Evolutionary conservation across 225 moss, liverwort and hornwort genomes (phyloP).

Genomic region (Neckera pumila): DNA sequence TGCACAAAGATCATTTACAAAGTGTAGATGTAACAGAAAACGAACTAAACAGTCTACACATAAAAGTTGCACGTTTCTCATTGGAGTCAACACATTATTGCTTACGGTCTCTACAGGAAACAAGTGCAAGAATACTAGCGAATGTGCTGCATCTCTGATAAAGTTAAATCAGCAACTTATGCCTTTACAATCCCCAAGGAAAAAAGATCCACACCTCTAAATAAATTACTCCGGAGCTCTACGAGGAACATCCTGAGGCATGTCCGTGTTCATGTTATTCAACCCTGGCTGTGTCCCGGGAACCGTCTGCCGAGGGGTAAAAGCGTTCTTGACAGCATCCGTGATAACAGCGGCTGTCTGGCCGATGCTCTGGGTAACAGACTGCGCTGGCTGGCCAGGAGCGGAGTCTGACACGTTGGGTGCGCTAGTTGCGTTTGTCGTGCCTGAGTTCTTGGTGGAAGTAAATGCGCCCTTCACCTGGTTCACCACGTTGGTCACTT

Average conservation of each 20-base stretch:
- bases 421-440: neutral
- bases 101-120: neutral
- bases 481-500: neutral
- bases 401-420: neutral
- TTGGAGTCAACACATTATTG: neutral
- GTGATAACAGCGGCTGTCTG: constrained; percentile 18
- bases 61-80: neutral
- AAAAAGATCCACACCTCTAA: neutral
- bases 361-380: constrained; percentile 13
- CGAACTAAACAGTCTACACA: neutral
- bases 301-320: neutral
- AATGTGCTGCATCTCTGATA: neutral
- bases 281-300: constrained; percentile 8
- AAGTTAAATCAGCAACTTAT: neutral
- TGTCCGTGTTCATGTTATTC: neutral
- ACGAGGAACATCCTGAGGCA: constrained; percentile 17
- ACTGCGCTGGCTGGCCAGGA: neutral
- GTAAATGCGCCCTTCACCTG: constrained; percentile 17
- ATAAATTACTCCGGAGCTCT: neutral
- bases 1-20: neutral
- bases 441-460: constrained; percentile 3
- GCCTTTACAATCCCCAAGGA: neutral
- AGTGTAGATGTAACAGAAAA: neutral
- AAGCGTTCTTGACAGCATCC: constrained; percentile 23
- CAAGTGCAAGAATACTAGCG: neutral